These are phyloP conservation scores for Gossypium mustelinum DNA, from an alignment of 345 rosid species.

Conservation along the genomic window DNA sequence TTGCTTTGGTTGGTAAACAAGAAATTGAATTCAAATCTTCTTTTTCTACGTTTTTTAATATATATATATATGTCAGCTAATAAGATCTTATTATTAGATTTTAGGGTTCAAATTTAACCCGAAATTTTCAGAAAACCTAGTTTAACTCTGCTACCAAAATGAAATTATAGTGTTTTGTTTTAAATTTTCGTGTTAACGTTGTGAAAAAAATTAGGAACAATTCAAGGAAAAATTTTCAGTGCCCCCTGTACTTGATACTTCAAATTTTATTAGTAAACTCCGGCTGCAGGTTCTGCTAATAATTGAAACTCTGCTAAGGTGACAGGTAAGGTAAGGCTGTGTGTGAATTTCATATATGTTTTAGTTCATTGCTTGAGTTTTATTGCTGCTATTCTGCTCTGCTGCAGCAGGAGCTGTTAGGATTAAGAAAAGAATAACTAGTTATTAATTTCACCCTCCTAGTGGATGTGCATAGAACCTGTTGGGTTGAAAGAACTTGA, in stretches of 20 bases:
- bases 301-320: neutral
- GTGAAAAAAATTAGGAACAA: neutral
- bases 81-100: neutral
- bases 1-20: neutral
- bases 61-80: neutral
- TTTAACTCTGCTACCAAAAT: neutral
- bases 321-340: neutral
- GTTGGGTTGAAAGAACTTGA: neutral
- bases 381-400: neutral
- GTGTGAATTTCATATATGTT: neutral
- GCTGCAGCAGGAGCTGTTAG: neutral
- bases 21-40: neutral
- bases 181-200: neutral
- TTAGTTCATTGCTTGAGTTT: neutral
- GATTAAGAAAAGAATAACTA: constrained; percentile 1
- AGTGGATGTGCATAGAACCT: neutral
- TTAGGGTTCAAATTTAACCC: neutral
- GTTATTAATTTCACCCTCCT: neutral
- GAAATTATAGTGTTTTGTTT: neutral
- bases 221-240: neutral
- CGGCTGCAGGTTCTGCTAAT: neutral
- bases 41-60: neutral
- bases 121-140: neutral
- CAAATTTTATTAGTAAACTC: neutral
- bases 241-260: neutral